Evolutionary conservation across 2,329 filamentous ascomycete genomes (phyloP), one percentile per base, ranked within the genome.

Genomic region (Penicillium sp.): DNA sequence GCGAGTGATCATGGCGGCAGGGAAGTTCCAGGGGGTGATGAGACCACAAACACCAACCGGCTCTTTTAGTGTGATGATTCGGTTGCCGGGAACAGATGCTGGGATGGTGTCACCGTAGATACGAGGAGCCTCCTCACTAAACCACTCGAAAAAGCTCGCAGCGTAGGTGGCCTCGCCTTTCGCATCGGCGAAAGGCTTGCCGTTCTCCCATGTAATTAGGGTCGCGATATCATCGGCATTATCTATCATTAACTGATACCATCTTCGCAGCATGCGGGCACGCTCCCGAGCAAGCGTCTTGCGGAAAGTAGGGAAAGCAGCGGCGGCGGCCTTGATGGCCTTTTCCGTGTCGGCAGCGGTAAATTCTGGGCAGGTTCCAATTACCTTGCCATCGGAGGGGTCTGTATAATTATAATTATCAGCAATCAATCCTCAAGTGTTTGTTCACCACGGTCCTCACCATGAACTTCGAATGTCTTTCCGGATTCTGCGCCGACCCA

Each of bases 401-500:
- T 99, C 91, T 86, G 64, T 18, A 38, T 47, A 4, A 38, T 23
- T 16, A 30, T 28, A 43, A 33, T 18, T 23, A 20, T n/a, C 33
- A 30, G 49, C 20, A 18, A 51, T 55, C 47, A 52, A 35, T n/a
- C 1, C 3, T 24, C 11, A 51, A 3, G 5, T 5, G 6, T 12
- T 11, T 6, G 16, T 40, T 18, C 18, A 20, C 18, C n/a, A 40
- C 16, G 24, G 45, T 30, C 59, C 68, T 62, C 74, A 87, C 86
- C 88, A 62, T 83, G 81, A 59, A 97, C 90, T 71, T 94, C 87
- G 73, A 97, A 99, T 47, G 91, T 96, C 82, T 95, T 86, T 69
- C 91, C 90, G 0, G 91, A 96, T 68, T 85, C 84, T 64, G 93
- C 90, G 65, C 83, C 81, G 60, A 95, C 83, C 90, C 92, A 99